These are phyloP conservation scores for Phlyctochytrium planicorne DNA, from an alignment of 192 early-diverging fungal genomes.

Conservation along the genomic window DNA sequence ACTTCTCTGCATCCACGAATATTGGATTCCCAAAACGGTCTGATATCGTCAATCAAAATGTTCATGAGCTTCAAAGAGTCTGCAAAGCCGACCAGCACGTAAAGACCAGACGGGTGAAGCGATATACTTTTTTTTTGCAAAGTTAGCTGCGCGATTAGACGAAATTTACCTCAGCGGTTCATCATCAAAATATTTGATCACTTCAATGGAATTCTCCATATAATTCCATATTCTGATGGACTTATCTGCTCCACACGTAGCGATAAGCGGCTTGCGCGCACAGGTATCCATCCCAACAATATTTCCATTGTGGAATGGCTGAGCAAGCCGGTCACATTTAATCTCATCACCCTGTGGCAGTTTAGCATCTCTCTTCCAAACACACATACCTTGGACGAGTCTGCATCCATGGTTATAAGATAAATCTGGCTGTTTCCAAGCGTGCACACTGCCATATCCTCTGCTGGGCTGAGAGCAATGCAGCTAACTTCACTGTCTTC, in stretches of 20 bases:
- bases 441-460: conserved; percentile 38
- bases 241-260: conserved; percentile 54
- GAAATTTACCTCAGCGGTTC: conserved; percentile 43
- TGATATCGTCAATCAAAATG: conserved; percentile 57
- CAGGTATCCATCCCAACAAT: conserved; percentile 54
- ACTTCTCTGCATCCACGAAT: conserved; percentile 56
- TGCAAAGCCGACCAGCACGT: conserved; percentile 54
- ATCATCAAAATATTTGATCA: conserved; percentile 50
- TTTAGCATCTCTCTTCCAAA: background rate
- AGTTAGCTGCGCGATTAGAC: conserved; percentile 11
- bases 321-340: conserved; percentile 43
- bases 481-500: conserved; percentile 32
- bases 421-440: conserved; percentile 40
- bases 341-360: conserved; percentile 39
- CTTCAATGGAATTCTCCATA: conserved; percentile 55
- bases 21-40: conserved; percentile 50
- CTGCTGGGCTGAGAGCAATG: conserved; percentile 33
- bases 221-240: conserved; percentile 64
- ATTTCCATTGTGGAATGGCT: conserved; percentile 52
- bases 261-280: conserved; percentile 56
- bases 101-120: conserved; percentile 58
- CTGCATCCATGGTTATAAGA: conserved; percentile 33
- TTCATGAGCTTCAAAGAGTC: conserved; percentile 56
- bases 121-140: conserved; percentile 41
- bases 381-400: conserved; percentile 32